Evolutionary conservation across 192 early-diverging fungal species (phyloP).

Genomic region (Diversispora epigaea): DNA sequence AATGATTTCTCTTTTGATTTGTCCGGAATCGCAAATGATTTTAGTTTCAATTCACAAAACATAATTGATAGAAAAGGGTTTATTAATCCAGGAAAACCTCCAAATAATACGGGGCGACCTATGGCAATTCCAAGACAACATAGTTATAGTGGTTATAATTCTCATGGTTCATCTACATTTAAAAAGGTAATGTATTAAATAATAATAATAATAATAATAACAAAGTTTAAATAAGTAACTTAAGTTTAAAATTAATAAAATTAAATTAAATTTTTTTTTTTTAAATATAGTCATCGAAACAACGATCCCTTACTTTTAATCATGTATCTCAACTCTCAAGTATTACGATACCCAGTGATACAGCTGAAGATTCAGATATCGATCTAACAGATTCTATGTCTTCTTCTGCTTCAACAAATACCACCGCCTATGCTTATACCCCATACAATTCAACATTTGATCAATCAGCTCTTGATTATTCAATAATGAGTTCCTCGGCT

Average conservation of each 20-base stretch:
- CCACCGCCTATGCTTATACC: not conserved
- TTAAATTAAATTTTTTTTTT: not conserved
- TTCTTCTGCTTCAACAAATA: not conserved
- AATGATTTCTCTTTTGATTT: not conserved
- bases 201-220: too few species aligned
- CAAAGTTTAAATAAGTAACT: not conserved
- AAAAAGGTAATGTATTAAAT: too few species aligned
- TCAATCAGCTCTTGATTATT: not conserved
- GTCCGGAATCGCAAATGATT: too few species aligned
- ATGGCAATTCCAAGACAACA: too few species aligned
- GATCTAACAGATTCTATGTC: slow-evolving; percentile 29
- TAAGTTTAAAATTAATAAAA: not conserved
- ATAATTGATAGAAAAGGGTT: too few species aligned
- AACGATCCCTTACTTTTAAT: not conserved
- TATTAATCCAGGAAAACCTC: too few species aligned
- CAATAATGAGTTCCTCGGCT: not conserved
- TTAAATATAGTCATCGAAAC: not conserved
- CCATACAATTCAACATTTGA: slow-evolving; percentile 10
- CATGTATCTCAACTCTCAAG: not conserved
- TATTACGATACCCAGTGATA: slow-evolving; percentile 29
- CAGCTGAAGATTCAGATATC: slow-evolving; percentile 20
- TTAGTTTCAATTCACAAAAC: too few species aligned
- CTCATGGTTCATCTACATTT: too few species aligned
- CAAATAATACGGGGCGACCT: too few species aligned
- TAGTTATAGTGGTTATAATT: too few species aligned